Evolutionary conservation across 108 stramenopile species (phyloP).

Genomic region (Fragilaria crotonensis): DNA sequence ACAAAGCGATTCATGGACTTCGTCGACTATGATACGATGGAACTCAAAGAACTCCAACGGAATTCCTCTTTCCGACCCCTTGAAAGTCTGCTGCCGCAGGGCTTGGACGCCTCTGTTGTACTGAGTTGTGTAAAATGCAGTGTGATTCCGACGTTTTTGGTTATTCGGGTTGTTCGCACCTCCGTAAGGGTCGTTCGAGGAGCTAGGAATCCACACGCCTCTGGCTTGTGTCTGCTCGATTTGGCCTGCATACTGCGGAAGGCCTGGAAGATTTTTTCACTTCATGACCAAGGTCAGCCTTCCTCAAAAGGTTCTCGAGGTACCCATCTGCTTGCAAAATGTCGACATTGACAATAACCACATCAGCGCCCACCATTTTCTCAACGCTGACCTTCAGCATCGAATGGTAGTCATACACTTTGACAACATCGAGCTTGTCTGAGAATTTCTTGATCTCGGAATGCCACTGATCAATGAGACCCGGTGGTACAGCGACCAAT

Average conservation of each 20-base stretch:
- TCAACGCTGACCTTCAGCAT: conserved; percentile 30
- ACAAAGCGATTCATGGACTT: conserved; percentile 62
- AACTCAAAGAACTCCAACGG: conserved; percentile 73
- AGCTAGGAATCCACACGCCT: conserved; percentile 61
- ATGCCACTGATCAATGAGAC: conserved; percentile 66
- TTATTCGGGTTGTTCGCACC: conserved; percentile 31
- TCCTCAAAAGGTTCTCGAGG: conserved; percentile 28
- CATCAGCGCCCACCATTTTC: conserved; percentile 48
- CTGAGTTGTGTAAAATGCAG: conserved; percentile 49
- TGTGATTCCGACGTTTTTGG: conserved; percentile 44
- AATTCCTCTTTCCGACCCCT: conserved; percentile 41
- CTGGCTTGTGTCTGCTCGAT: conserved; percentile 31
- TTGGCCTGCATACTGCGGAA: conserved; percentile 32
- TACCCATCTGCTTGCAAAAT: conserved; percentile 48
- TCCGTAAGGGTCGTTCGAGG: conserved; percentile 44
- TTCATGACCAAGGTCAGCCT: conserved; percentile 13
- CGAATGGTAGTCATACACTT: conserved; percentile 36
- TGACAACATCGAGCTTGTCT: conserved; percentile 27
- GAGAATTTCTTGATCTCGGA: conserved; percentile 58
- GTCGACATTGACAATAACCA: conserved; percentile 55
- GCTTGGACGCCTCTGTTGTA: conserved; percentile 46
- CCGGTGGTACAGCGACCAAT: conserved; percentile 67
- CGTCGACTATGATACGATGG: conserved; percentile 71
- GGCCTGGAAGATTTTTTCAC: conserved; percentile 26
- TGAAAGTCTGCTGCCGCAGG: conserved; percentile 46